phyloP scores from a whole-genome alignment of 2,329 filamentous ascomycete species.

The Exophiala spinifera region DNA sequence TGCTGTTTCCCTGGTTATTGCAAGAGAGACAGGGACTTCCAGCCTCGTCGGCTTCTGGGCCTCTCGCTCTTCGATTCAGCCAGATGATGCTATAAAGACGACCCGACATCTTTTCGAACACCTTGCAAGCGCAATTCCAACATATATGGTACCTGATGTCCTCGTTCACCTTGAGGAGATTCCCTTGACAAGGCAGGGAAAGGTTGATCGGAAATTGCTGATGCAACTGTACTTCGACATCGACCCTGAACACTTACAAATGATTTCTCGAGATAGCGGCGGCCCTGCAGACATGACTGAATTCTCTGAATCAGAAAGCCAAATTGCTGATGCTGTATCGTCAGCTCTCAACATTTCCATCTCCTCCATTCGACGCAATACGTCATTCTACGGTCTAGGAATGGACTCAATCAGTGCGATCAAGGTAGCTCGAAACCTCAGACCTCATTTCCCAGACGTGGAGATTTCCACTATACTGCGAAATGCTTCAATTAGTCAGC shows the following conservation, averaged over 20 bases:
- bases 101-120: constrained; percentile 50
- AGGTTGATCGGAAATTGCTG: constrained; percentile 63
- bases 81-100: background rate
- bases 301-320: constrained; percentile 49
- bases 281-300: background rate
- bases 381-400: constrained; percentile 73
- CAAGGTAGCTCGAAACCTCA: constrained; percentile 59
- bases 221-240: constrained; percentile 49
- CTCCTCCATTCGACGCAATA: constrained; percentile 57
- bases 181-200: constrained; percentile 71
- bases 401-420: constrained; percentile 84
- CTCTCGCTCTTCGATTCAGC: constrained; percentile 1
- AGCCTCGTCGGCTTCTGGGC: constrained; percentile 70
- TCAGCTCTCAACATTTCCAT: constrained; percentile 47
- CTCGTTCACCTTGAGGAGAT: constrained; percentile 67
- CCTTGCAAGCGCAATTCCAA: constrained; percentile 58
- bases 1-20: constrained; percentile 62
- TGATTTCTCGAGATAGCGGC: constrained; percentile 6
- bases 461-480: constrained; percentile 69
- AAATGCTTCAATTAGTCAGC: constrained; percentile 61
- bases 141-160: constrained; percentile 76
- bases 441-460: constrained; percentile 48
- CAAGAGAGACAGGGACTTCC: constrained; percentile 39
- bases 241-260: constrained; percentile 44
- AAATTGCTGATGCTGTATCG: constrained; percentile 56